Evolutionary conservation across 148 eudicot genomes (phyloP).

Genomic region (Agrostemma githago): DNA sequence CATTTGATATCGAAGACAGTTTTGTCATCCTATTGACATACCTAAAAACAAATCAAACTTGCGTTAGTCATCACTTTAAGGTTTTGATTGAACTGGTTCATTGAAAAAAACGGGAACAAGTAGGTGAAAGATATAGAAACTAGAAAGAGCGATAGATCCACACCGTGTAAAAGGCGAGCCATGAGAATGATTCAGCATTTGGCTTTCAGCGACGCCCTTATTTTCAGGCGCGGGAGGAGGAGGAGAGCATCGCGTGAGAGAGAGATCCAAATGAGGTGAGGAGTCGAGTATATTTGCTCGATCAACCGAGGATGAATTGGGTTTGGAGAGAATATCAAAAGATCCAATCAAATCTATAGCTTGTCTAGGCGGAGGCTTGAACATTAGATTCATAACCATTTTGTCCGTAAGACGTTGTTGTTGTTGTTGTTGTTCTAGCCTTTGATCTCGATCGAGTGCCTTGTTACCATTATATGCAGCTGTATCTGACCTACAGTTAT

Average conservation of each 20-base stretch:
- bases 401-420: conserved; percentile 21
- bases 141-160: conserved; percentile 23
- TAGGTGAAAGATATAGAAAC: background rate
- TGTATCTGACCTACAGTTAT: conserved; percentile 30
- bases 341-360: conserved; percentile 81
- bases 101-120: background rate
- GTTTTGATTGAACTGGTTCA: too few species aligned
- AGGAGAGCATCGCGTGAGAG: conserved; percentile 57
- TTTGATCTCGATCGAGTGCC: conserved; percentile 26
- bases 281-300: conserved; percentile 37
- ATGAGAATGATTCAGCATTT: conserved; percentile 60
- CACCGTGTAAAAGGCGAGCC: conserved; percentile 82
- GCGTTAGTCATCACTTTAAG: background rate
- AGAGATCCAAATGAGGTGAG: conserved; percentile 59
- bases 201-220: conserved; percentile 41
- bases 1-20: conserved; percentile 29
- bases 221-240: conserved; percentile 36
- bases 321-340: conserved; percentile 39
- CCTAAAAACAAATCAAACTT: conserved; percentile 36
- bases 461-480: conserved; percentile 27
- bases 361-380: conserved; percentile 32
- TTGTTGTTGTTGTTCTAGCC: conserved; percentile 11
- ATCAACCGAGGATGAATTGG: conserved; percentile 25
- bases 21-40: conserved; percentile 41
- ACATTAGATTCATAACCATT: conserved; percentile 3